Conservation (phyloP, 192 early-diverging fungal species). For the Rhizophagus clarus region DNA sequence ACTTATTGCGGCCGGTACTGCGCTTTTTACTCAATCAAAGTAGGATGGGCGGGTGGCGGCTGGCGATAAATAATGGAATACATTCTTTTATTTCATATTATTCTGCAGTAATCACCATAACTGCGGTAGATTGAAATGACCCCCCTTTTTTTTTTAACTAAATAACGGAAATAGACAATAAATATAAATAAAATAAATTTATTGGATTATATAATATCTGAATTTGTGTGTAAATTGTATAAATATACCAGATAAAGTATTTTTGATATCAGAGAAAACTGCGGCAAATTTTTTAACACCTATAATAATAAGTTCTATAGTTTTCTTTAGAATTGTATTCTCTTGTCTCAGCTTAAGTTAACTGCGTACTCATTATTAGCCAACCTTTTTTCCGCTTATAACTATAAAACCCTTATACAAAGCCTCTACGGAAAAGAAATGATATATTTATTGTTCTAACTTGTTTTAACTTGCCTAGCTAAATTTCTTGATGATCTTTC, state of each 20-base stretch:
- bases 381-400: background rate
- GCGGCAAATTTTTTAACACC: background rate
- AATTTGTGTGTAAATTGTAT: background rate
- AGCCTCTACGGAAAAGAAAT: background rate
- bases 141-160: background rate
- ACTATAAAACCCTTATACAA: background rate
- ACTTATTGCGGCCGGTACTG: background rate
- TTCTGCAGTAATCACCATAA: background rate
- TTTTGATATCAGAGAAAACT: background rate
- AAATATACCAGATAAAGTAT: background rate
- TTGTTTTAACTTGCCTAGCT: background rate
- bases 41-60: background rate
- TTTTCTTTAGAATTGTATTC: too few species aligned
- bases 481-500: conserved; percentile 26
- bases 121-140: background rate
- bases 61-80: background rate
- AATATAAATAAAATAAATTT: background rate
- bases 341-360: background rate
- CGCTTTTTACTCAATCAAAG: background rate
- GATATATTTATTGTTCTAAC: conserved; percentile 1
- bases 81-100: background rate
- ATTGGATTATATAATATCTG: background rate
- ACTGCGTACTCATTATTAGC: background rate
- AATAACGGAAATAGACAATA: background rate
- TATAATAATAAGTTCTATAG: background rate